Percentiles rank a stretch among this genome's conserved stretches.
Evolutionary conservation across 108 stramenopile genomes (phyloP).

Genomic region (Cyclotella choctawhatcheeana): DNA sequence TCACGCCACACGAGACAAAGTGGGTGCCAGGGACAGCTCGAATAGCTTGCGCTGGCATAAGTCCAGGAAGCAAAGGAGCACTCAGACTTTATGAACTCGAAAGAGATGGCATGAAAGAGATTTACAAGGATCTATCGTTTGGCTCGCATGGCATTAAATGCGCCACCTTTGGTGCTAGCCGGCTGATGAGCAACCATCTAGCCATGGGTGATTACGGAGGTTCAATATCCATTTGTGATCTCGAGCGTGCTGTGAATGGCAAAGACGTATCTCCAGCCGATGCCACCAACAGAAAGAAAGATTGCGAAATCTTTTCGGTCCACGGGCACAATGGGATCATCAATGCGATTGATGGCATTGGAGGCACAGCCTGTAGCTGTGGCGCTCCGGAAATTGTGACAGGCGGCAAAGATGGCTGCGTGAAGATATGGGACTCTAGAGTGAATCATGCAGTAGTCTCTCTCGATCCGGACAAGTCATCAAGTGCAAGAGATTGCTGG

Average conservation of each 20-base stretch:
- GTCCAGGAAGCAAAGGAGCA: slow-evolving; percentile 79
- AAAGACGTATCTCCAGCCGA: not conserved
- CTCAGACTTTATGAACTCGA: slow-evolving; percentile 77
- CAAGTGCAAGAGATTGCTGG: slow-evolving; percentile 86
- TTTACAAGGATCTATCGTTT: slow-evolving; percentile 50
- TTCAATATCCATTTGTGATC: slow-evolving; percentile 55
- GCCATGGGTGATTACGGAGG: slow-evolving; percentile 81
- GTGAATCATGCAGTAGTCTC: slow-evolving; percentile 66
- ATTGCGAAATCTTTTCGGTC: slow-evolving; percentile 50
- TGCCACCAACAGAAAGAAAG: not conserved
- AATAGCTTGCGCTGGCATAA: slow-evolving; percentile 74
- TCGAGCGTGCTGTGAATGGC: slow-evolving; percentile 32
- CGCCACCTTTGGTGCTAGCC: slow-evolving; percentile 87
- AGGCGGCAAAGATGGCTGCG: slow-evolving; percentile 88
- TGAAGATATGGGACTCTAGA: slow-evolving; percentile 86
- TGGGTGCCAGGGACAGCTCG: slow-evolving; percentile 83
- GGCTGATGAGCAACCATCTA: slow-evolving; percentile 68
- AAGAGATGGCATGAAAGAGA: slow-evolving; percentile 64
- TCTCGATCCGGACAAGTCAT: slow-evolving; percentile 73
- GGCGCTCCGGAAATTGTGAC: slow-evolving; percentile 91
- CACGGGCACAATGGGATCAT: slow-evolving; percentile 73
- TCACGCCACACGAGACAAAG: slow-evolving; percentile 83
- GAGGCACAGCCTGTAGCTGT: slow-evolving; percentile 71
- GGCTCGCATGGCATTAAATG: slow-evolving; percentile 83
- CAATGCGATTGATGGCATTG: slow-evolving; percentile 87